Evolutionary conservation across 2,329 filamentous ascomycete species (phyloP), one percentile per base, ranked within the genome.

Genomic region (Alternaria brassicicola): DNA sequence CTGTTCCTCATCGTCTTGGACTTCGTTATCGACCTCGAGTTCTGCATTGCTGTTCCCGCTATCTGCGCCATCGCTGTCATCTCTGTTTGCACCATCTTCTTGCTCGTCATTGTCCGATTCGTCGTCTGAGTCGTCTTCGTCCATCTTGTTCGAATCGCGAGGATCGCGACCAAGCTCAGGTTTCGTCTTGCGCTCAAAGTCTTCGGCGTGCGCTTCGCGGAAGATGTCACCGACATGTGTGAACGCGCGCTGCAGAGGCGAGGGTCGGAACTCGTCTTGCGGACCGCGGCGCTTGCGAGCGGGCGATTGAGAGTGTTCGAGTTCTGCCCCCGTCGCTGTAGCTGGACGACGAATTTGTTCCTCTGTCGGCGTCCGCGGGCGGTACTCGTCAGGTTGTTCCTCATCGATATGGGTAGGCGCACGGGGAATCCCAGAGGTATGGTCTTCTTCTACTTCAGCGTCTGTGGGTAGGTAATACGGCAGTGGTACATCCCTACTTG

Each of bases 191-290:
- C 95, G 90, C 78, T 96, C 91, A 75, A 97, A 98, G 78, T 98
- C 94, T 75, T 96, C 90, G 60, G 86, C 89, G 75, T 98, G 95
- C 6, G 94, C 94, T 61, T 89, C 85, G 4, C 92, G 90, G 65
- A 97, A 83, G n/a, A 93, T 87, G 13, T 84, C 86, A 5, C 85
- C 86, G 12, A 89, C 83, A 1, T 84, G 79, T n/a, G 77, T 77
- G 10, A 86, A 77, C 7, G 78, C 81, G 21, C 76, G 65, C 25
- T 76, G 67, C 2, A 81, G 53, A 0, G 80, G 79, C 0, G 74
- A 76, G 2, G 71, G 61, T 3, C 63, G 62, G 38, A 62, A 63
- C 0, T 61, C 62, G 28, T 66, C 64, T n/a, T 65, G 57, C 6
- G 59, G 55, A 19, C 47, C 59, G 59, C 68, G 65, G 57, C 73